These are phyloP conservation scores for Debaryomyces prosopidis DNA, from an alignment of 805 yeast genomes.

Conservation along the genomic window DNA sequence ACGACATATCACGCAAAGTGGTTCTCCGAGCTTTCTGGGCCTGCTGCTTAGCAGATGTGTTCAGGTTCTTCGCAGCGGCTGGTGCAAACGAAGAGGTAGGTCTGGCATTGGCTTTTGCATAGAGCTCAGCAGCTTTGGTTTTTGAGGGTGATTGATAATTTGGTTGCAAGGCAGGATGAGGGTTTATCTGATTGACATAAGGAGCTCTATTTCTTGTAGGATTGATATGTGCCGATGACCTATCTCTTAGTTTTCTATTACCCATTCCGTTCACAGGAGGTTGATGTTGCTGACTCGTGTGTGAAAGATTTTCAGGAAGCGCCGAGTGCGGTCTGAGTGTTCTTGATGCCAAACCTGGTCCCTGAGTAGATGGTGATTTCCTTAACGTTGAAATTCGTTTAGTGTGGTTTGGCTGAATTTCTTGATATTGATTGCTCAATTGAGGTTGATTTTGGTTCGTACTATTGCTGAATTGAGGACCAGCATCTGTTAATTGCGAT, in stretches of 20 bases:
- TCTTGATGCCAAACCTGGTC: slow-evolving; percentile 21
- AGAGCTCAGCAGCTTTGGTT: slow-evolving; percentile 51
- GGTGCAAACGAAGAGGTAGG: slow-evolving; percentile 27
- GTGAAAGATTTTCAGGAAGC: neutral
- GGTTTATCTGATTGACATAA: slow-evolving; percentile 34
- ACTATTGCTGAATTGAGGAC: slow-evolving; percentile 3
- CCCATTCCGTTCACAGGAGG: slow-evolving; percentile 21
- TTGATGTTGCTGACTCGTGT: neutral
- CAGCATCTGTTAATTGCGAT: slow-evolving; percentile 29
- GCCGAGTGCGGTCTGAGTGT: slow-evolving; percentile 36
- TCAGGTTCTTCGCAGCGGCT: neutral
- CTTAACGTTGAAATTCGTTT: slow-evolving; percentile 24
- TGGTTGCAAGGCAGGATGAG: slow-evolving; percentile 41
- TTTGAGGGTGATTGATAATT: slow-evolving; percentile 41
- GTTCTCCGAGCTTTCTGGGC: slow-evolving; percentile 4
- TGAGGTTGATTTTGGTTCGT: slow-evolving; percentile 10
- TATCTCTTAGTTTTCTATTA: slow-evolving; percentile 25
- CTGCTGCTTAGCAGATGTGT: neutral
- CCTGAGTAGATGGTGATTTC: slow-evolving; percentile 19
- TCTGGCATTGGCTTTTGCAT: slow-evolving; percentile 50
- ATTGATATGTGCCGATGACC: neutral
- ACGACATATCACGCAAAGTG: slow-evolving; percentile 7
- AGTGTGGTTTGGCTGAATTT: slow-evolving; percentile 5
- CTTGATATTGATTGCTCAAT: slow-evolving; percentile 3
- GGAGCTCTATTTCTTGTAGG: slow-evolving; percentile 17